Evolutionary conservation across 495 filamentous ascomycete species (phyloP), one percentile per base, ranked within the genome.

Genomic region (Pseudotulostoma volvatum): DNA sequence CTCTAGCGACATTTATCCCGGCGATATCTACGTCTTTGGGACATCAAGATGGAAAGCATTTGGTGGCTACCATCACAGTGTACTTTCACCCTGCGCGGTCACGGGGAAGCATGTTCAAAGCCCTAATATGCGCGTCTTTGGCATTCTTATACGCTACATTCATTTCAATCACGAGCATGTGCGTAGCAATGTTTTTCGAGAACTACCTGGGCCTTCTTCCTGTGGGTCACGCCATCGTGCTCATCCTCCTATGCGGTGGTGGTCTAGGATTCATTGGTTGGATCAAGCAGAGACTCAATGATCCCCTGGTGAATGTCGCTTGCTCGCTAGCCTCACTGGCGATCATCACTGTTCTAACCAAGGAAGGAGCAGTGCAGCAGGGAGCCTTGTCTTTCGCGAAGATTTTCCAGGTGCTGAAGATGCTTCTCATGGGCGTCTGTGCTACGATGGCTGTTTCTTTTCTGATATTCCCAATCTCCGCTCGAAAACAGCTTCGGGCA

Each of bases 21-120:
- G 68, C 73, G 3, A 66, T 95, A 35, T 74, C 85, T 3, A 60
- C 64, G 2, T 64, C 80, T 40, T 62, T 97, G 25, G 90, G 90
- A 3, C 70, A 76, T 43, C 81, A 88, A 50, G 88, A 96, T 65
- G 85, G 87, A 16, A 97, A 97, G 55, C 90, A 96, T 58, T 77
- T 96, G 63, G 87, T 93, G 30, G 83, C 85, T 34, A 92, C 86
- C 2, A 73, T 93, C 35, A 84, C 81, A 14, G 87, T 94, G 7
- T 97, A 95, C 49, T 97, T 96, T 57, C 87, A 97, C 56, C 88
- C 90, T n/a, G 84, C 87, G 9, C 68, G 90, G 42, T 78, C 84
- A 14, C 74, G 79, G 33, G 90, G 90, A 3, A 86, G 83, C 55
- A 94, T 93, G 86, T 74, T 77, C 40, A 81, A 93, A 52, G 88